Conservation (phyloP, 495 filamentous ascomycete species). For the Pyrenula aspistea region DNA sequence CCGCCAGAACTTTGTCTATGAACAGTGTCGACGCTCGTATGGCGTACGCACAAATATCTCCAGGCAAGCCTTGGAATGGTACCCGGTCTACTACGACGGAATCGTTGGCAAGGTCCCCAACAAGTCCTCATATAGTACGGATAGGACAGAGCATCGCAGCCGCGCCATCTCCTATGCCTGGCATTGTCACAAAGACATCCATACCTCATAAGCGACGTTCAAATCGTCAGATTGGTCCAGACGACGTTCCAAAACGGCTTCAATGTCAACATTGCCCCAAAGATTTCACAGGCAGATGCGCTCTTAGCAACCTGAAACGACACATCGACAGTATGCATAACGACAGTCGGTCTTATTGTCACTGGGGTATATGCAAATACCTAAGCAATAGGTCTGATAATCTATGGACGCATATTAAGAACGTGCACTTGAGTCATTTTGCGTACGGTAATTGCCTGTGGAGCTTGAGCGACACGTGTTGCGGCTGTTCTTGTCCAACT, state of each 20-base stretch:
- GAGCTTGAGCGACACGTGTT: not conserved
- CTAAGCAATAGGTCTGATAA: not conserved
- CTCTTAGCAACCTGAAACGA: not conserved
- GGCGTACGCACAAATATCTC: not conserved
- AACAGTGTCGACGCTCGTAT: not conserved
- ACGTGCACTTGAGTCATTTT: not conserved
- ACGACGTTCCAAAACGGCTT: not conserved
- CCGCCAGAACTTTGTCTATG: not conserved
- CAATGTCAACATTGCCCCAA: not conserved
- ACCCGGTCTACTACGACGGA: not conserved
- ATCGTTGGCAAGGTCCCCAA: not conserved
- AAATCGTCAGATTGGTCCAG: not conserved
- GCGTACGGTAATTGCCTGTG: not conserved
- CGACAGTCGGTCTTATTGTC: not conserved
- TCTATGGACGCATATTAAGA: not conserved
- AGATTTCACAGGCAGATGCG: not conserved
- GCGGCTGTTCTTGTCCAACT: not conserved
- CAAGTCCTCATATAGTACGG: not conserved
- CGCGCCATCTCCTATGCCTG: not conserved
- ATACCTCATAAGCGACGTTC: not conserved
- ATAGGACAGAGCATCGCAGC: not conserved
- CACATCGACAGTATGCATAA: not conserved
- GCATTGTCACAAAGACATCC: not conserved
- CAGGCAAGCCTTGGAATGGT: not conserved
- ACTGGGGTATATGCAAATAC: not conserved